These are phyloP conservation scores for Grifola frondosa DNA, from an alignment of 1,284 basidiomycete species.

Conservation along the genomic window DNA sequence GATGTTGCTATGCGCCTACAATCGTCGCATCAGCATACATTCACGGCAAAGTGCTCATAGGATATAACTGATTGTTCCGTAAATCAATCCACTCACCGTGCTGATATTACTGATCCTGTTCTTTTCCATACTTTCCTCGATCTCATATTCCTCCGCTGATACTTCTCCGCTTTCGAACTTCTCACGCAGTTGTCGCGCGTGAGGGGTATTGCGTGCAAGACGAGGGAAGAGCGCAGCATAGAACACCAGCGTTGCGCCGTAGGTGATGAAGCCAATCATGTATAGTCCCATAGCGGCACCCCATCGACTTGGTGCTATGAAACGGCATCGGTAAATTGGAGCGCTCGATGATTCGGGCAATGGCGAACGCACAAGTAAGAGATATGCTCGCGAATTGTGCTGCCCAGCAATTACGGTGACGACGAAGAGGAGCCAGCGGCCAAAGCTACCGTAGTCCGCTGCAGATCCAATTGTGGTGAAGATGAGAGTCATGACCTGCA, in stretches of 20 bases:
- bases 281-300: slow-evolving; percentile 74
- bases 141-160: slow-evolving; percentile 62
- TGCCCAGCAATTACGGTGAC: slow-evolving; percentile 79
- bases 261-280: slow-evolving; percentile 78
- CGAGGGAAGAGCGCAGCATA: slow-evolving; percentile 83
- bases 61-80: no score
- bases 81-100: slow-evolving; percentile 50
- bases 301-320: slow-evolving; percentile 67
- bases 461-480: slow-evolving; percentile 83
- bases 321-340: not conserved
- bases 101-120: slow-evolving; percentile 85
- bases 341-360: no score
- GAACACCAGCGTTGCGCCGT: slow-evolving; percentile 77
- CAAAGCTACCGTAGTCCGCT: slow-evolving; percentile 79
- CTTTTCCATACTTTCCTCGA: slow-evolving; percentile 78
- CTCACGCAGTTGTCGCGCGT: slow-evolving; percentile 57
- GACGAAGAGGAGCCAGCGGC: slow-evolving; percentile 72
- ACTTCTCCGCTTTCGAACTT: slow-evolving; percentile 62
- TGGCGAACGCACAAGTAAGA: slow-evolving; percentile 51
- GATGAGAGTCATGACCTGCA: slow-evolving; percentile 70
- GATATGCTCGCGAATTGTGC: slow-evolving; percentile 78
- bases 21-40: not conserved
- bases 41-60: no score
- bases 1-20: slow-evolving; percentile 71
- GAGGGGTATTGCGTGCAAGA: slow-evolving; percentile 76